phyloP scores from a whole-genome alignment of 768 basidiomycete genomes.

The Mycena kentingensis region DNA sequence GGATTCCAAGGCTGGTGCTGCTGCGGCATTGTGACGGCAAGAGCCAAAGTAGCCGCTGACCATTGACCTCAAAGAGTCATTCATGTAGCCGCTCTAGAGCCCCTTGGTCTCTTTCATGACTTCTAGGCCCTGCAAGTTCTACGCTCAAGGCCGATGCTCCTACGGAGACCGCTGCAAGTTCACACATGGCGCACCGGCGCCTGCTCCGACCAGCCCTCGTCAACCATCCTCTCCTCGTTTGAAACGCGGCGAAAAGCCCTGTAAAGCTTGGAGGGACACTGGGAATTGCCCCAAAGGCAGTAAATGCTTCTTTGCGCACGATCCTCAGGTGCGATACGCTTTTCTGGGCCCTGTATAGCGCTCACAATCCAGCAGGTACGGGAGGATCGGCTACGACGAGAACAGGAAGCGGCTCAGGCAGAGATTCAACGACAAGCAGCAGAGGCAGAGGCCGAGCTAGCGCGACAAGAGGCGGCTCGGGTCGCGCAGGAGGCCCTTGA shows the following conservation, averaged over 20 bases:
- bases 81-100: conserved; percentile 15
- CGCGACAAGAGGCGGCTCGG: conserved; percentile 1
- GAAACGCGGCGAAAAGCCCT: conserved; percentile 17
- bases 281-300: conserved; percentile 40
- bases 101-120: not conserved
- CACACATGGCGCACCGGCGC: not conserved
- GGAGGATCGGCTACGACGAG: not conserved
- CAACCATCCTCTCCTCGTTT: conserved; percentile 3
- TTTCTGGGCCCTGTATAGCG: not conserved
- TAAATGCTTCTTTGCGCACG: conserved; percentile 38
- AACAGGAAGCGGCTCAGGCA: not conserved
- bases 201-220: not conserved
- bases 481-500: too few species aligned
- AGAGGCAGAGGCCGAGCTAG: not conserved
- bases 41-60: too few species aligned
- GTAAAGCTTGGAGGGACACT: conserved; percentile 36
- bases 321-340: conserved; percentile 30
- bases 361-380: conserved; percentile 3
- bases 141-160: conserved; percentile 7
- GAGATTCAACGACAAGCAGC: not conserved
- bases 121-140: conserved; percentile 15
- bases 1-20: too few species aligned
- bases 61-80: too few species aligned
- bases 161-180: conserved; percentile 19
- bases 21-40: too few species aligned